Evolutionary conservation across 495 filamentous ascomycete species (phyloP).

Genomic region (Tuber melanosporum): DNA sequence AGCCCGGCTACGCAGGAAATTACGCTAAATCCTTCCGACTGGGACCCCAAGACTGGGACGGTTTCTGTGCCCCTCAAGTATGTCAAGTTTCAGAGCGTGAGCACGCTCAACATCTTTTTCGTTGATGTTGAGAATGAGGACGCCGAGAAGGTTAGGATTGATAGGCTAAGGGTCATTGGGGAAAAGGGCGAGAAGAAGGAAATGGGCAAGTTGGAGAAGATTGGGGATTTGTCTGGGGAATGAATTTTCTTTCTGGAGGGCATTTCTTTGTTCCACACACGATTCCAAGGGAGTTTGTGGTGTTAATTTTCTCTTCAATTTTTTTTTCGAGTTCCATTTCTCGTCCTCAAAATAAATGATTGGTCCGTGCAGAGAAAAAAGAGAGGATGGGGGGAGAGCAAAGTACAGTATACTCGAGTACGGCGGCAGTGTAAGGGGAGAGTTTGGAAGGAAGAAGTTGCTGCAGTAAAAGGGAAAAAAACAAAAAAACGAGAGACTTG

Average conservation of each 20-base stretch:
- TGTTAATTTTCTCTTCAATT: not conserved
- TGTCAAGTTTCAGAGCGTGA: conserved; percentile 95
- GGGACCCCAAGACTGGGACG: conserved; percentile 78
- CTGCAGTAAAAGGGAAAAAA: not conserved
- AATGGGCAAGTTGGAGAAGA: conserved; percentile 92
- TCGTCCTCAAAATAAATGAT: not conserved
- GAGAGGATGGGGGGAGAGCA: not conserved
- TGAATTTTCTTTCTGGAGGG: conserved; percentile 1
- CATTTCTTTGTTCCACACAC: conserved; percentile 3
- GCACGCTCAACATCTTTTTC: conserved; percentile 78
- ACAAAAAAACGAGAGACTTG: not conserved
- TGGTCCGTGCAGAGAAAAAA: not conserved
- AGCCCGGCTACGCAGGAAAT: conserved; percentile 69
- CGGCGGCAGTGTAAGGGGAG: too few species aligned
- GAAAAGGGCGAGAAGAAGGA: conserved; percentile 89
- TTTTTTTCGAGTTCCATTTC: not conserved
- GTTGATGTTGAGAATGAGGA: conserved; percentile 77
- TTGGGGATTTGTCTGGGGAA: conserved; percentile 32
- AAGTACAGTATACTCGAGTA: not conserved
- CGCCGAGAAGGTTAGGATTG: conserved; percentile 72
- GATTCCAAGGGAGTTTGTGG: conserved; percentile 5
- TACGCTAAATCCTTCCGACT: conserved; percentile 65
- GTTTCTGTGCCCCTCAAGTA: conserved; percentile 77
- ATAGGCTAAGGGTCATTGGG: conserved; percentile 78
- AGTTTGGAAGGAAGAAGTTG: not conserved